Conservation (phyloP, 2,329 filamentous ascomycete genomes). For the Aspergillus brasiliensis region DNA sequence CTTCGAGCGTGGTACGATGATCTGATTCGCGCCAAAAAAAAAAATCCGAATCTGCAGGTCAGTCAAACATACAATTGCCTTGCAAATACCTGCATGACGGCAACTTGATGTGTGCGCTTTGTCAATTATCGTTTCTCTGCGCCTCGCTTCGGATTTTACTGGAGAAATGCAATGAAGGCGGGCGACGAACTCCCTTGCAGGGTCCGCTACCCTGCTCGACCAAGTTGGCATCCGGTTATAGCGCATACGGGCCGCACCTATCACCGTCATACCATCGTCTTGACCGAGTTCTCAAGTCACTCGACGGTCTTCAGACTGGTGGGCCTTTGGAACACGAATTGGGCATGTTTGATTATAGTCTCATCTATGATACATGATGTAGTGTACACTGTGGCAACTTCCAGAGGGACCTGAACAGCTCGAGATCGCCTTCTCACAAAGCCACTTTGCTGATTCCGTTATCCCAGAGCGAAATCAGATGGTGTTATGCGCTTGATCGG, state of each 20-base stretch:
- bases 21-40: constrained; percentile 54
- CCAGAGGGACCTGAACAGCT: neutral
- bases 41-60: constrained; percentile 21
- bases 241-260: neutral
- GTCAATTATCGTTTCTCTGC: neutral
- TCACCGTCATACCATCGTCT: neutral
- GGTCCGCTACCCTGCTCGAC: neutral
- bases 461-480: neutral
- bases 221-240: neutral
- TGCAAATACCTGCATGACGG: neutral
- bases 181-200: neutral
- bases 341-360: neutral
- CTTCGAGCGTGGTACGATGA: constrained; percentile 96
- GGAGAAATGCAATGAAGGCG: neutral
- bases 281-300: neutral
- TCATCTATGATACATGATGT: constrained; percentile 1
- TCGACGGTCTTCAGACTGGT: neutral
- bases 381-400: neutral
- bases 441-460: neutral
- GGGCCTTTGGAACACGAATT: neutral
- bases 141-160: neutral
- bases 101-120: neutral
- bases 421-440: neutral
- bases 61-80: neutral
- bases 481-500: neutral